These are phyloP conservation scores for Linnemannia zychae DNA, from an alignment of 192 early-diverging fungal species.

Conservation along the genomic window DNA sequence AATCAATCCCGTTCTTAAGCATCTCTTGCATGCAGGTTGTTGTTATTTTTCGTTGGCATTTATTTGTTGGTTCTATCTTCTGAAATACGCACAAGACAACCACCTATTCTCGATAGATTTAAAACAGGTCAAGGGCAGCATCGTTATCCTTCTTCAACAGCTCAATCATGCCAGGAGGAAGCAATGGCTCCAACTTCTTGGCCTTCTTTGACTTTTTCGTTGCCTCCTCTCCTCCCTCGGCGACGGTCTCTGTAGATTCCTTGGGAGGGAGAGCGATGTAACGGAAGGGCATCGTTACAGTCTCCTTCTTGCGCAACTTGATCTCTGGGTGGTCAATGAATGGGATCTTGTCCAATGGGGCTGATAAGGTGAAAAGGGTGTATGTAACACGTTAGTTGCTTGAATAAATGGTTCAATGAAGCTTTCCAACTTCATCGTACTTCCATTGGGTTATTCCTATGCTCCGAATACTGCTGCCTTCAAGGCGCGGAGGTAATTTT, in stretches of 20 bases:
- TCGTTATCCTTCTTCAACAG: constrained; percentile 81
- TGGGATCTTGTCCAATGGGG: constrained; percentile 70
- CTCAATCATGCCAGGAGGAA: constrained; percentile 83
- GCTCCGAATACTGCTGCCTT: background rate
- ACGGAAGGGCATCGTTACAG: constrained; percentile 85
- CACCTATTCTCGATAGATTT: background rate
- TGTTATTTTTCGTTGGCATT: background rate
- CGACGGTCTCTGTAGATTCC: constrained; percentile 15
- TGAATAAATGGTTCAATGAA: background rate
- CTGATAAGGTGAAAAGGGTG: constrained; percentile 18
- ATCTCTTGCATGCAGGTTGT: no score
- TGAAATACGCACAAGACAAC: background rate
- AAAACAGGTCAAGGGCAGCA: constrained; percentile 60
- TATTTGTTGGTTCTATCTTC: background rate
- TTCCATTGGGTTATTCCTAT: background rate
- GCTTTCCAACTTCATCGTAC: background rate
- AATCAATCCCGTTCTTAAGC: no score
- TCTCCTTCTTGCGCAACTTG: constrained; percentile 74
- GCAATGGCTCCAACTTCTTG: constrained; percentile 64
- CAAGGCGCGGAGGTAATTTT: background rate
- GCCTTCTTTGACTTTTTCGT: constrained; percentile 57
- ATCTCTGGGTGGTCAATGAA: constrained; percentile 85
- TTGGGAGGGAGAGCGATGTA: constrained; percentile 69
- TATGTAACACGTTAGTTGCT: background rate
- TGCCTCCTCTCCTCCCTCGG: background rate